Percentiles rank a stretch among this genome's conserved stretches.
Conservation (phyloP, 306 rosid genomes). For the Citrullus mucosospermus region DNA sequence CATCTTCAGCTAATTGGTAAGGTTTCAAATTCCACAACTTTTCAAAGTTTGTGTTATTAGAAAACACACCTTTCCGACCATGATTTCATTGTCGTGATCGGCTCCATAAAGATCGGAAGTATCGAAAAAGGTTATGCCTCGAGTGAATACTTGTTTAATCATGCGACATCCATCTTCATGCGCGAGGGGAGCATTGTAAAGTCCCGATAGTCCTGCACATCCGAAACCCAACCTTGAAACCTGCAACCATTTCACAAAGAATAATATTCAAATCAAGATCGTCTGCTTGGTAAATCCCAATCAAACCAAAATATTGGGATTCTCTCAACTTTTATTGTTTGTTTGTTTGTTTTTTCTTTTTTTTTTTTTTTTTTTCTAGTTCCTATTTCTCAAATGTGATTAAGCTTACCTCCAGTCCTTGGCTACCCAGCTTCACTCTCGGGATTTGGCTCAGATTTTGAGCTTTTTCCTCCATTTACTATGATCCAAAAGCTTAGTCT, state of each 20-base stretch:
- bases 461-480: slow-evolving; percentile 23
- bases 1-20: background rate
- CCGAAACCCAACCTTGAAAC: slow-evolving; percentile 80
- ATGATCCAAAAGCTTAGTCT: background rate
- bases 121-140: slow-evolving; percentile 64
- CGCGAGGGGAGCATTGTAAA: slow-evolving; percentile 45
- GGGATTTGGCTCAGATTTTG: slow-evolving; percentile 26
- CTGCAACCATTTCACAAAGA: slow-evolving; percentile 18
- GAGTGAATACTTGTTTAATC: slow-evolving; percentile 45
- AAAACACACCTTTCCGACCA: slow-evolving; percentile 52
- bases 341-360: background rate
- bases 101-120: slow-evolving; percentile 54
- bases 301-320: background rate
- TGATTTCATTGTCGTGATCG: slow-evolving; percentile 45
- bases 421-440: slow-evolving; percentile 56
- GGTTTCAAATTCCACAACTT: background rate
- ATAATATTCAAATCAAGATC: background rate
- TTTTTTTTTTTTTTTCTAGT: background rate
- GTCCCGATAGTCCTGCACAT: slow-evolving; percentile 61
- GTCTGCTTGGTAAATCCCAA: background rate
- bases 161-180: slow-evolving; percentile 54
- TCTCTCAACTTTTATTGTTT: background rate
- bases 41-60: background rate
- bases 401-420: slow-evolving; percentile 51
- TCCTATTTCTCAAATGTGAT: background rate